Evolutionary conservation across 108 stramenopile species (phyloP).

Genomic region (Cylindrotheca closterium): DNA sequence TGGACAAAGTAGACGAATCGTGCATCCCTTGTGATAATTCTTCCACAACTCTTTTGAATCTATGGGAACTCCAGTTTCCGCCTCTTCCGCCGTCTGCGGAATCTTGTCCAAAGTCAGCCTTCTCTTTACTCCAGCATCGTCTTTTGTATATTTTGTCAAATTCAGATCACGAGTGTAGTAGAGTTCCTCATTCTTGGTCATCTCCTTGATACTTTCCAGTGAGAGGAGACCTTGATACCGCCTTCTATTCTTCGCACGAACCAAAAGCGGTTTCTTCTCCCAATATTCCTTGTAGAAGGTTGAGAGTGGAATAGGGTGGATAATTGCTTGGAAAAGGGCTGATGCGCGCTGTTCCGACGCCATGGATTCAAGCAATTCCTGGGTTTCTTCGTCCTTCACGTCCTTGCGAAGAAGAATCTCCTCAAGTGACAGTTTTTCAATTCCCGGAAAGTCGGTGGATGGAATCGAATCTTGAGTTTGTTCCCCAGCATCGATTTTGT

Average conservation of each 20-base stretch:
- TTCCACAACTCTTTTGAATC: conserved; percentile 81
- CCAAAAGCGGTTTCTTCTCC: conserved; percentile 84
- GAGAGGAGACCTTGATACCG: conserved; percentile 69
- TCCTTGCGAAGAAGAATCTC: conserved; percentile 27
- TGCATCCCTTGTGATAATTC: conserved; percentile 77
- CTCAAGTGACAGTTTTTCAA: conserved; percentile 18
- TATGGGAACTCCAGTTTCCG: conserved; percentile 45
- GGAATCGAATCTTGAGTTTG: conserved; percentile 8
- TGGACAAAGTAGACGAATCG: conserved; percentile 92
- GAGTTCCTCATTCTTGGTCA: conserved; percentile 55
- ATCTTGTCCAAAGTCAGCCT: conserved; percentile 74
- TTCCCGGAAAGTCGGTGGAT: neutral
- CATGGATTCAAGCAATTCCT: conserved; percentile 27
- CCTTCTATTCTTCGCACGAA: conserved; percentile 21
- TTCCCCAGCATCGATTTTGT: too few species aligned
- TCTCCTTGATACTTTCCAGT: conserved; percentile 43
- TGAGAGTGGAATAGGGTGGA: conserved; percentile 52
- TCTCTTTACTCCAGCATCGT: conserved; percentile 70
- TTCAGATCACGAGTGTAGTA: conserved; percentile 90
- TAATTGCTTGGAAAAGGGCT: conserved; percentile 61
- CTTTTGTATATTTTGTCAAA: conserved; percentile 83
- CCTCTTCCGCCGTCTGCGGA: conserved; percentile 29
- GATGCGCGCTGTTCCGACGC: conserved; percentile 57
- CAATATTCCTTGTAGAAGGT: conserved; percentile 81
- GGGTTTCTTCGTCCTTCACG: conserved; percentile 18